Conservation (phyloP, 2,329 filamentous ascomycete species). For the Phialocephala subalpina region DNA sequence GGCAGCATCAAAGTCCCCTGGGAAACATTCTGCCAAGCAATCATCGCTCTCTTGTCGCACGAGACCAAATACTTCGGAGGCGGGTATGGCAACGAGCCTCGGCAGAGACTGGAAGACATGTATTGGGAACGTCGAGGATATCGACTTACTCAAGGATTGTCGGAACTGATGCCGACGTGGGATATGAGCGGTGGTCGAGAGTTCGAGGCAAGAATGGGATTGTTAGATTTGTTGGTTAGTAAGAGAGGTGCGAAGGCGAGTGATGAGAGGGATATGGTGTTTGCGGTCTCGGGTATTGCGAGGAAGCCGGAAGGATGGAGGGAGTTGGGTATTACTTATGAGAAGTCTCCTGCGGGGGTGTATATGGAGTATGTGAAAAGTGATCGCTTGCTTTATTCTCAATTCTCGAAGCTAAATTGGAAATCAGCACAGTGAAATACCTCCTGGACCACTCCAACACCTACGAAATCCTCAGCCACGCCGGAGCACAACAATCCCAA, state of each 20-base stretch:
- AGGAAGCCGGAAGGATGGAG: neutral
- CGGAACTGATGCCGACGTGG: neutral
- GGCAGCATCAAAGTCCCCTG: conserved; percentile 16
- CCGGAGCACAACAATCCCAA: neutral
- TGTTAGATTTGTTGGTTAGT: conserved; percentile 17
- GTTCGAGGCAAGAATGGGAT: conserved; percentile 4
- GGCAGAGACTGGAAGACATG: conserved; percentile 14
- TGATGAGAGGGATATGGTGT: conserved; percentile 25
- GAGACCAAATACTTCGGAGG: conserved; percentile 5
- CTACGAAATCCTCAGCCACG: conserved; percentile 20
- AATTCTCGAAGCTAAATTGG: neutral
- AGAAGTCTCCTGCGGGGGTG: conserved; percentile 19
- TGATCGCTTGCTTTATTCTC: neutral
- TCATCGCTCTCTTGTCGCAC: neutral
- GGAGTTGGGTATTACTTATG: conserved; percentile 16
- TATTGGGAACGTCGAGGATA: conserved; percentile 17
- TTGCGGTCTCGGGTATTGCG: conserved; percentile 20
- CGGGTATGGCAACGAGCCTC: conserved; percentile 15
- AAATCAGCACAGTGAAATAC: conserved; percentile 16
- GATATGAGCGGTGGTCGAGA: conserved; percentile 14
- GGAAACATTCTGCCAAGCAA: conserved; percentile 16
- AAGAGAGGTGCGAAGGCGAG: conserved; percentile 12
- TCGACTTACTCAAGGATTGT: neutral
- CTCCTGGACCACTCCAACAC: neutral
- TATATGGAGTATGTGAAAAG: conserved; percentile 17